phyloP scores from a whole-genome alignment of 2,329 filamentous ascomycete genomes.

The Macroventuria anomochaeta region DNA sequence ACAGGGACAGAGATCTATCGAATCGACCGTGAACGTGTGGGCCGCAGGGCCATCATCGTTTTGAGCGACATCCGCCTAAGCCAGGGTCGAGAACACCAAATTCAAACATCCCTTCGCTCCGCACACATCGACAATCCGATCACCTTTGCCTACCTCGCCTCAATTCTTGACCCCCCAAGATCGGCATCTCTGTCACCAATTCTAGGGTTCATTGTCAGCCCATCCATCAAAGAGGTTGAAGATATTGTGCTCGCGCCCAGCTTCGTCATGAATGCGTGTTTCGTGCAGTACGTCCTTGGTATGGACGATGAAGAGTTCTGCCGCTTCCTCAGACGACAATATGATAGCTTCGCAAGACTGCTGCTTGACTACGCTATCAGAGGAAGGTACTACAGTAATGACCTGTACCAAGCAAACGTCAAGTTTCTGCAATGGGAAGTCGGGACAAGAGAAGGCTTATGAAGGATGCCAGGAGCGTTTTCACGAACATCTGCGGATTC shows the following conservation, averaged over 20 bases:
- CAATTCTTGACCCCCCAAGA: constrained; percentile 11
- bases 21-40: constrained; percentile 25
- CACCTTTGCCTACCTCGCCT: constrained; percentile 29
- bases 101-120: constrained; percentile 19
- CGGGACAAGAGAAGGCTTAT: constrained; percentile 29
- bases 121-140: constrained; percentile 20
- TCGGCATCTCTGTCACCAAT: constrained; percentile 19
- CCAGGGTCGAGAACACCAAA: constrained; percentile 21
- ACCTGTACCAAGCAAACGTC: constrained; percentile 27
- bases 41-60: constrained; percentile 21
- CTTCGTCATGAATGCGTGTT: constrained; percentile 32
- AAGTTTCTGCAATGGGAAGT: constrained; percentile 34
- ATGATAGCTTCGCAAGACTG: constrained; percentile 24
- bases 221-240: constrained; percentile 28
- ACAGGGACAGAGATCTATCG: constrained; percentile 18
- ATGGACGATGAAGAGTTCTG: constrained; percentile 29
- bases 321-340: constrained; percentile 30
- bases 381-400: constrained; percentile 23
- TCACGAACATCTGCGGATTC: too few relatives aligned
- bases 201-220: constrained; percentile 24
- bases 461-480: neutral
- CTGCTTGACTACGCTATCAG: constrained; percentile 32
- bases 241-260: constrained; percentile 17
- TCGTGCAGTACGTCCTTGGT: constrained; percentile 27
- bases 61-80: constrained; percentile 28